Base-by-base conservation (phyloP, 352 stramenopile species). In the Phytophthora lateralis region DNA sequence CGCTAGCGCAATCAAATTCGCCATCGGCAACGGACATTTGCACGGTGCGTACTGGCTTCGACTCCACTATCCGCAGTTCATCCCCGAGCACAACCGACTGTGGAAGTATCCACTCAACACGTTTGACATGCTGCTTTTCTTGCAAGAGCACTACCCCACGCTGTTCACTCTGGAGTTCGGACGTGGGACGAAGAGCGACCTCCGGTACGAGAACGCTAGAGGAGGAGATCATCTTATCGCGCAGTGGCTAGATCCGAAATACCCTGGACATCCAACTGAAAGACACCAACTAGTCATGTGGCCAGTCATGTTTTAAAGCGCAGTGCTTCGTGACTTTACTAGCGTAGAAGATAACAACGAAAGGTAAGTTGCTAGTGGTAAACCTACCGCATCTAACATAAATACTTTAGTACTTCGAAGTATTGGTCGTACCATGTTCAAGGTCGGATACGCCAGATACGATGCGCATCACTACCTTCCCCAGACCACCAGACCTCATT, bases 111-210 rank as follows among this genome's bases (percentile, higher is more conserved):
- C 20, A 6, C 50, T 8, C 15, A 50, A 42, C 18, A 47, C 43
- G 3, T 50, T 63, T 15, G 45, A 63, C 20, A 30, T 56, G 18
- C 27, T 56, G 20, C 15, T 63, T 41, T 63, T 63, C 2, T 12
- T 63, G 14, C 24, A 56, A 41, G 35, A 37, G 7, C 37, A 63
- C 4, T 63, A 63, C 46, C 46, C 56, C 6, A 43, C 12, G 17
- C 10, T 53, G 1, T 58, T 64, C n/a, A 58, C 29, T n/a, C 21
- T 29, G 6, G 47, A 64, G 18, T 64, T 64, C 11, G 53, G 30
- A 21, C 53, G 53, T 8, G 29, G 53, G 7, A 60, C 43, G 1
- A 60, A 44, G 24, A 53, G 21, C 35, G 43, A 52, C 30, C 41
- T 60, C 7, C 15, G 6, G n/a, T 27, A 38, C 24, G 21, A 47